Evolutionary conservation across 148 eudicot genomes (phyloP), one percentile per base, ranked within the genome.

Genomic region (Diospyros kaki): DNA sequence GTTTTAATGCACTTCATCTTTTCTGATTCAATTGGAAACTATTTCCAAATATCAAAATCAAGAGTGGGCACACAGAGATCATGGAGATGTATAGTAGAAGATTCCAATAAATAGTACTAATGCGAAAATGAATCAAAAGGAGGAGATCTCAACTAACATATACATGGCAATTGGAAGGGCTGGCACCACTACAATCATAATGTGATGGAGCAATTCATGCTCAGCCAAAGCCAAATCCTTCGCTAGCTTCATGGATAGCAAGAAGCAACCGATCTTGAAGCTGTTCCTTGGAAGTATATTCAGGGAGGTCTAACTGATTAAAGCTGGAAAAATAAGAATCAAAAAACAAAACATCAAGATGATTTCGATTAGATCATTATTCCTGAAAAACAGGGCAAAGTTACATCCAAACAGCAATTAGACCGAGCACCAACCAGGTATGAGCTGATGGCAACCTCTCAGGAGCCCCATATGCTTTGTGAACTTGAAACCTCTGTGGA

Each of bases 161-260:
- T 80, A 77, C 79, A 82, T 77, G 69, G 81, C 71, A 75, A 56
- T 58, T 40, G 63, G 64, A 12, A 10, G 39, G 55, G 73, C 71
- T 51, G 58, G 74, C 71, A 53, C 48, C 44, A n/a, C 58, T 8
- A 73, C 59, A 56, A 69, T 65, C 52, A 59, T 5, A 65, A 39
- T 56, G 45, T 45, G 55, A 52, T 13, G 13, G 44, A 41, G 44
- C 65, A 56, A 9, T 48, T 52, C 11, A 53, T 44, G 53, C 56
- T 89, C 82, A 96, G 71, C 99, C 99, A 83, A 96, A 96, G 53
- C 99, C 99, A 86, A 96, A 96, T 18, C 99, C 99, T 85, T 96
- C 99, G 79, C 96, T 96, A 60, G 97, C 99, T 85, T 96, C 99
- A 81, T 96, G 99, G 74, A 96, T 96, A 67, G 99, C 99, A 75